These are phyloP conservation scores for Kodamaea fukazawae DNA, from an alignment of 805 yeast species.

Conservation along the genomic window DNA sequence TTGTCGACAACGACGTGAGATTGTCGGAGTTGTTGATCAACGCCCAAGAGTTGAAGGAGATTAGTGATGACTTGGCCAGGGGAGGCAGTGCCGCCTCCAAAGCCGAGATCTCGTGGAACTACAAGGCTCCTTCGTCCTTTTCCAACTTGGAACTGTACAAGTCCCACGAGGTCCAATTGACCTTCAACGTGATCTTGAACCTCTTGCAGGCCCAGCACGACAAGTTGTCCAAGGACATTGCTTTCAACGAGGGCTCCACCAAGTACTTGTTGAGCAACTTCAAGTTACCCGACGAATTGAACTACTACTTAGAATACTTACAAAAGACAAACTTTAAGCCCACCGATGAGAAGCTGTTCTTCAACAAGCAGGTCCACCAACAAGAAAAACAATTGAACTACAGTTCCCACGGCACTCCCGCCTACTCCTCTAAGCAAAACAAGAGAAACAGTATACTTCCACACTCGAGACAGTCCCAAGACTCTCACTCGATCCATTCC, in stretches of 20 bases:
- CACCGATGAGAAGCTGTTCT: constrained; percentile 8
- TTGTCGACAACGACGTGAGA: constrained; percentile 50
- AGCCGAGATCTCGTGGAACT: constrained; percentile 66
- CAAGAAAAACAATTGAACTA: constrained; percentile 11
- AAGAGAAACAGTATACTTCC: constrained; percentile 9
- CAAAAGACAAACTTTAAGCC: constrained; percentile 23
- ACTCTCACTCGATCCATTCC: constrained; percentile 13
- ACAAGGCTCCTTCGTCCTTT: constrained; percentile 73
- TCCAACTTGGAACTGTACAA: constrained; percentile 75
- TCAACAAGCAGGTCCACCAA: constrained; percentile 12
- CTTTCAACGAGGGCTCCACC: constrained; percentile 58
- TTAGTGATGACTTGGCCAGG: constrained; percentile 24
- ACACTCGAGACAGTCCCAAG: constrained; percentile 4
- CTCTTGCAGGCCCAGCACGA: constrained; percentile 45
- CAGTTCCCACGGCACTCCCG: not conserved
- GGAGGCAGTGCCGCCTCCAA: constrained; percentile 14
- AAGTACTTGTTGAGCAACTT: constrained; percentile 56
- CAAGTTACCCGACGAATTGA: constrained; percentile 38
- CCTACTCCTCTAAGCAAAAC: constrained; percentile 1
- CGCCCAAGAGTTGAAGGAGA: constrained; percentile 43
- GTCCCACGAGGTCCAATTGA: constrained; percentile 49
- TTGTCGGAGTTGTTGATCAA: constrained; percentile 55
- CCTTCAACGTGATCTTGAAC: constrained; percentile 63
- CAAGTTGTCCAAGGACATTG: constrained; percentile 22
- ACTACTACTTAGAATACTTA: constrained; percentile 33